phyloP scores from a whole-genome alignment of 306 rosid genomes.

The Dalbergia cochinchinensis region DNA sequence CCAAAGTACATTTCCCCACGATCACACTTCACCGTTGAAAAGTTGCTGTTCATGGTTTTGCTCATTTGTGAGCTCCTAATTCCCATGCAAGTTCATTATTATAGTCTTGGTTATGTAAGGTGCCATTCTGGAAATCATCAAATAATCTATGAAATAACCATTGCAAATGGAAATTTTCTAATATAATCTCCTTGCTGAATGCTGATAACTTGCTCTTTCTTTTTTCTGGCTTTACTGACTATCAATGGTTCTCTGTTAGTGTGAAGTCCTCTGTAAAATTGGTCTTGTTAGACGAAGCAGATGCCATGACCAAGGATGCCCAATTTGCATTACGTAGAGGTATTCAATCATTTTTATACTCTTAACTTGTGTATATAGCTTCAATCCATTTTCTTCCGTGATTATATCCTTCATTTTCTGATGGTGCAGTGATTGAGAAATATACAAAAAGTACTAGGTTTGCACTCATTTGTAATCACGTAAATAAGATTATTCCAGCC shows the following conservation, averaged over 20 bases:
- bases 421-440: slow-evolving; percentile 85
- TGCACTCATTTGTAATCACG: slow-evolving; percentile 91
- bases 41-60: slow-evolving; percentile 24
- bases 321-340: slow-evolving; percentile 98
- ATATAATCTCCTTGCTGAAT: not conserved
- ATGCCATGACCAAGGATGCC: slow-evolving; percentile 99
- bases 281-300: slow-evolving; percentile 92
- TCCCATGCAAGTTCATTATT: not conserved
- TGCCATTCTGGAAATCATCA: slow-evolving; percentile 1
- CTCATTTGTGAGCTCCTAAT: slow-evolving; percentile 4
- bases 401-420: slow-evolving; percentile 31
- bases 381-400: slow-evolving; percentile 33
- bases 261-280: slow-evolving; percentile 81
- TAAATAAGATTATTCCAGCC: slow-evolving; percentile 96
- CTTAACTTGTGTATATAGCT: not conserved
- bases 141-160: slow-evolving; percentile 10
- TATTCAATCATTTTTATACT: slow-evolving; percentile 33
- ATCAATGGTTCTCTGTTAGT: slow-evolving; percentile 49
- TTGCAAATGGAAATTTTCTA: not conserved
- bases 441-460: slow-evolving; percentile 91
- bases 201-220: not conserved
- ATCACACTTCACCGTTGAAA: not conserved
- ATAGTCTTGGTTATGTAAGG: not conserved
- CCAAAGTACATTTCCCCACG: not conserved
- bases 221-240: slow-evolving; percentile 26